These are phyloP conservation scores for Asterophora lycoperdoides DNA, from an alignment of 768 basidiomycete genomes.

Conservation along the genomic window DNA sequence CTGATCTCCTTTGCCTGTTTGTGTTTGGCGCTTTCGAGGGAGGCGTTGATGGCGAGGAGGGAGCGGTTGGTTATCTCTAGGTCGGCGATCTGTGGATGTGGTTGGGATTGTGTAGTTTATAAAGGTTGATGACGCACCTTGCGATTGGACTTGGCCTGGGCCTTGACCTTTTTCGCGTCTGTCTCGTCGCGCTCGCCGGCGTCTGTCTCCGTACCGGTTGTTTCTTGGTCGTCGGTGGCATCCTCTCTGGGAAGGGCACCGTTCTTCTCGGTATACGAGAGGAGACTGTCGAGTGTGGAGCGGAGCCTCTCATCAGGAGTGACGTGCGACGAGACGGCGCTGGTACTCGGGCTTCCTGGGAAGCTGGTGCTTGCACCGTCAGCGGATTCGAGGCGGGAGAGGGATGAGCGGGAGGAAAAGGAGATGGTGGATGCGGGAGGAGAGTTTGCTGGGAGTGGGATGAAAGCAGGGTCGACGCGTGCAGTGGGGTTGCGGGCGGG, in stretches of 20 bases:
- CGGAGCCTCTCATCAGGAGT: constrained; percentile 20
- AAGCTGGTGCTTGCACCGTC: no score
- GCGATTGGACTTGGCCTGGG: constrained; percentile 79
- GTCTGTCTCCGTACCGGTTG: constrained; percentile 9
- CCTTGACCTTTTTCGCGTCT: constrained; percentile 53
- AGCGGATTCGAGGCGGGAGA: constrained; percentile 36
- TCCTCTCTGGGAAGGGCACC: constrained; percentile 17
- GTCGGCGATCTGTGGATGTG: constrained; percentile 68
- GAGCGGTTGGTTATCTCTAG: constrained; percentile 89
- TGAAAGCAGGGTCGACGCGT: constrained; percentile 46
- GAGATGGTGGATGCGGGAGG: constrained; percentile 71
- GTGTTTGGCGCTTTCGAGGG: constrained; percentile 76
- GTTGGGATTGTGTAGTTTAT: not conserved
- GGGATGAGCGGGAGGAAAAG: constrained; percentile 69
- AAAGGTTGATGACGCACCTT: constrained; percentile 50
- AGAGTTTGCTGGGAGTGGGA: constrained; percentile 57
- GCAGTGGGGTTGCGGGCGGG: constrained; percentile 25
- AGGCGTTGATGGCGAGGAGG: constrained; percentile 77
- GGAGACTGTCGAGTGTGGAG: constrained; percentile 40
- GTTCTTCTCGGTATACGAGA: constrained; percentile 32
- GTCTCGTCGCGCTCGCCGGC: constrained; percentile 27
- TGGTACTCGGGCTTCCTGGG: constrained; percentile 22
- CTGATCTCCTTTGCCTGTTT: constrained; percentile 82
- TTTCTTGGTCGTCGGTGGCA: constrained; percentile 24
- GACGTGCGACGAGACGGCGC: constrained; percentile 4